Conservation (phyloP, 352 stramenopile genomes). For the Phytopythium montanum region DNA sequence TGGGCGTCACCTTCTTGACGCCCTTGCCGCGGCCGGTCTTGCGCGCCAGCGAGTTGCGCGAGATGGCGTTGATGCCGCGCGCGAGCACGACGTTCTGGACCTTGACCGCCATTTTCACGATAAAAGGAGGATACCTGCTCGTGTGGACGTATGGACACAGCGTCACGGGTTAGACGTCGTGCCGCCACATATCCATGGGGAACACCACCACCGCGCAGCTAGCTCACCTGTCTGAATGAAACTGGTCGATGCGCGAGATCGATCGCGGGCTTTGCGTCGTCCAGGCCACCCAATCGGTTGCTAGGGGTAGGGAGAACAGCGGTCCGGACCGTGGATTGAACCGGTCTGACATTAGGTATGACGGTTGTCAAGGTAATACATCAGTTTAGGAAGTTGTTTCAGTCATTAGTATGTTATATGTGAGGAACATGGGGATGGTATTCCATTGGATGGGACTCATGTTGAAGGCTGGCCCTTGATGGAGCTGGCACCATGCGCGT, state of each 20-base stretch:
- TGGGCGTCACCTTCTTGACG: slow-evolving; percentile 53
- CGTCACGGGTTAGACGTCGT: neutral
- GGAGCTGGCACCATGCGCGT: too few relatives aligned
- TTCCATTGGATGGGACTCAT: too few relatives aligned
- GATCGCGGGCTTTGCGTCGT: neutral
- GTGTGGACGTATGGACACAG: neutral
- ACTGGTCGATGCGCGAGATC: slow-evolving; percentile 8
- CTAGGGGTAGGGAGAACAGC: neutral
- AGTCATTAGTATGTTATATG: too few relatives aligned
- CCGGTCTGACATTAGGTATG: neutral
- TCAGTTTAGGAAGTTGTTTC: neutral
- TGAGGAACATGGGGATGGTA: too few relatives aligned
- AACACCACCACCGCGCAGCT: too few relatives aligned
- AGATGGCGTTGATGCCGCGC: slow-evolving; percentile 78
- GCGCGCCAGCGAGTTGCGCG: slow-evolving; percentile 53
- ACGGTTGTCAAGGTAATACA: neutral
- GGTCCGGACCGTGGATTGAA: slow-evolving; percentile 1
- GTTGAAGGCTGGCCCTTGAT: too few relatives aligned
- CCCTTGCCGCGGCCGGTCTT: slow-evolving; percentile 61
- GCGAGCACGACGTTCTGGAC: slow-evolving; percentile 72
- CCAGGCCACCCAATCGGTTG: slow-evolving; percentile 5
- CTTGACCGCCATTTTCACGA: slow-evolving; percentile 40
- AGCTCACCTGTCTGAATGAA: slow-evolving; percentile 68
- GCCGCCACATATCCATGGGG: too few relatives aligned
- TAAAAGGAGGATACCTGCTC: slow-evolving; percentile 52